Evolutionary conservation across 2,329 filamentous ascomycete species (phyloP).

Genomic region (Neofusicoccum sp.): DNA sequence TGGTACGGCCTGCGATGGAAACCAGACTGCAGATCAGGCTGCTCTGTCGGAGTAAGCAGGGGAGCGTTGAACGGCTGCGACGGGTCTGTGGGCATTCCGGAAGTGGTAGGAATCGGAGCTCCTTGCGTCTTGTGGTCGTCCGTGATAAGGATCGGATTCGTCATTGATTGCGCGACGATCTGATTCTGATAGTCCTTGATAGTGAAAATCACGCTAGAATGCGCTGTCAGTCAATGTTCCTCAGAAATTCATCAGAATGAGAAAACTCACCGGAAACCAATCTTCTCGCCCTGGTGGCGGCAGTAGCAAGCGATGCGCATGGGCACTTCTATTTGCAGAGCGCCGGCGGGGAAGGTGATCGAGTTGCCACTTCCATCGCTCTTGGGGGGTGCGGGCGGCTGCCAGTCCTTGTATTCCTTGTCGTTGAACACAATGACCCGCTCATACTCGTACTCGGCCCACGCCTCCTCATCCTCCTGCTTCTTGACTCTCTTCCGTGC

Average conservation of each 20-base stretch:
- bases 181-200: conserved; percentile 76
- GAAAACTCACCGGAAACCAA: conserved; percentile 63
- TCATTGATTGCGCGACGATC: conserved; percentile 78
- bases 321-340: conserved; percentile 76
- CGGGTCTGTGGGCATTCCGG: conserved; percentile 29
- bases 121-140: conserved; percentile 89
- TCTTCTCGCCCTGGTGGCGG: conserved; percentile 85
- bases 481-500: conserved; percentile 92
- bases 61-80: conserved; percentile 19
- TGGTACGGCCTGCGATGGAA: conserved; percentile 54
- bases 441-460: conserved; percentile 53
- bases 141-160: conserved; percentile 88
- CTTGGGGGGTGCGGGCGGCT: conserved; percentile 4
- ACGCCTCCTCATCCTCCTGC: conserved; percentile 85
- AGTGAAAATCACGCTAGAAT: conserved; percentile 74
- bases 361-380: not conserved
- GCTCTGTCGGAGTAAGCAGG: conserved; percentile 4
- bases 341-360: conserved; percentile 24
- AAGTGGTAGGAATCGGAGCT: conserved; percentile 30
- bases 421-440: conserved; percentile 42
- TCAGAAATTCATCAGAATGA: not conserved
- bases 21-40: conserved; percentile 29
- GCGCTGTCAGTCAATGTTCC: not conserved
- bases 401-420: conserved; percentile 36
- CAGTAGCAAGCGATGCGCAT: conserved; percentile 98